Evolutionary conservation across 441 rosid genomes (phyloP).

Genomic region (Pelargonium fulgidum): DNA sequence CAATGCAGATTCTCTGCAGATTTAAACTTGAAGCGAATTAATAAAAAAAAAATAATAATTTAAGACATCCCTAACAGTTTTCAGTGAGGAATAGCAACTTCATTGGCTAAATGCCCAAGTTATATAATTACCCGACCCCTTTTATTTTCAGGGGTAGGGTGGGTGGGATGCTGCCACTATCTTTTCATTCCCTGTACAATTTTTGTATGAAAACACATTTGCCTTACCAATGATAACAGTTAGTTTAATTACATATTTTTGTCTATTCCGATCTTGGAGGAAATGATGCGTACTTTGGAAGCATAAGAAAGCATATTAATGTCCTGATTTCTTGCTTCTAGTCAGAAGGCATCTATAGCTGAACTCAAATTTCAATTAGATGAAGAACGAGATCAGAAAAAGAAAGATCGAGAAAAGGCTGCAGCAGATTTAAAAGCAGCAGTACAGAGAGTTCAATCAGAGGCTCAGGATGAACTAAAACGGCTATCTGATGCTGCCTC

Average conservation of each 20-base stretch:
- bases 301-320: constrained; percentile 13
- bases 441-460: constrained; percentile 68
- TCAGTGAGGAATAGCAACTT: too few relatives aligned
- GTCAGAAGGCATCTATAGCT: constrained; percentile 69
- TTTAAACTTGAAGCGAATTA: neutral
- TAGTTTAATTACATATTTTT: neutral
- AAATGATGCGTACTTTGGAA: neutral
- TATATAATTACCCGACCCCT: too few relatives aligned
- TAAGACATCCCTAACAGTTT: neutral
- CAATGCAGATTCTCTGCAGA: too few relatives aligned
- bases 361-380: constrained; percentile 63
- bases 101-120: too few relatives aligned
- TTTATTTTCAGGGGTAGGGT: too few relatives aligned
- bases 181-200: too few relatives aligned
- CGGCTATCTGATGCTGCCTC: constrained; percentile 50
- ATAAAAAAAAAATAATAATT: neutral
- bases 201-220: too few relatives aligned
- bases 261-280: neutral
- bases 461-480: constrained; percentile 67
- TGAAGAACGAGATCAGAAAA: constrained; percentile 81
- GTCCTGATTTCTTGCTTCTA: constrained; percentile 30
- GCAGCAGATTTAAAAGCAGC: constrained; percentile 64
- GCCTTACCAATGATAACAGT: too few relatives aligned
- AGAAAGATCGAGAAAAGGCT: constrained; percentile 72
- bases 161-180: too few relatives aligned